Percentiles rank a stretch among this genome's conserved stretches.
These are phyloP conservation scores for Arthromyces matolae DNA, from an alignment of 768 basidiomycete genomes.

Conservation along the genomic window DNA sequence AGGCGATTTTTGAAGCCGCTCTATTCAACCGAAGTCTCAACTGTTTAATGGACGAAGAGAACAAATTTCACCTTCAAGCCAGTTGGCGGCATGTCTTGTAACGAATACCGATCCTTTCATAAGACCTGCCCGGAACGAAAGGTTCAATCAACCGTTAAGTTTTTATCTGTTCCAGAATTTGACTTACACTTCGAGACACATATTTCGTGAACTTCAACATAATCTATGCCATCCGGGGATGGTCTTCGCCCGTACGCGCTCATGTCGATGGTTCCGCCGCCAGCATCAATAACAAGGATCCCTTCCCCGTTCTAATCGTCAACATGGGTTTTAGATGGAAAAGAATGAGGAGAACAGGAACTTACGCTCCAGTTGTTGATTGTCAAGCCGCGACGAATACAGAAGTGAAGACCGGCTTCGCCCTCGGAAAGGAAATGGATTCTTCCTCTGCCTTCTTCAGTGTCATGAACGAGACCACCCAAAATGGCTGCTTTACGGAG, in stretches of 20 bases:
- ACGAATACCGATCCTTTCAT: conserved; percentile 43
- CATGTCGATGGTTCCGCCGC: conserved; percentile 52
- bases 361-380: conserved; percentile 25
- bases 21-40: conserved; percentile 24
- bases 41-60: neutral
- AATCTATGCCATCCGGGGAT: conserved; percentile 28
- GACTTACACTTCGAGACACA: conserved; percentile 21
- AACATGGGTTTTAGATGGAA: conserved; percentile 7
- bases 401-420: conserved; percentile 52
- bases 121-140: conserved; percentile 26
- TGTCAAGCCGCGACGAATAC: conserved; percentile 37
- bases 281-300: conserved; percentile 49
- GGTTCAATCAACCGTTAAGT: no score
- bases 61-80: conserved; percentile 30
- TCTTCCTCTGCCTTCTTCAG: conserved; percentile 31
- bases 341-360: neutral
- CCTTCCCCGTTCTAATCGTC: conserved; percentile 24
- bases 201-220: no score
- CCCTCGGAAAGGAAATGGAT: conserved; percentile 53
- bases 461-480: conserved; percentile 41
- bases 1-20: conserved; percentile 32
- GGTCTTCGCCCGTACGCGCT: conserved; percentile 41
- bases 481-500: conserved; percentile 44
- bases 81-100: conserved; percentile 30
- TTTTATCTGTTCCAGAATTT: neutral